Percentiles rank a stretch among this genome's conserved stretches.
These are phyloP conservation scores for Aspergillus costaricaensis DNA, from an alignment of 2,329 filamentous ascomycete species.

Conservation along the genomic window DNA sequence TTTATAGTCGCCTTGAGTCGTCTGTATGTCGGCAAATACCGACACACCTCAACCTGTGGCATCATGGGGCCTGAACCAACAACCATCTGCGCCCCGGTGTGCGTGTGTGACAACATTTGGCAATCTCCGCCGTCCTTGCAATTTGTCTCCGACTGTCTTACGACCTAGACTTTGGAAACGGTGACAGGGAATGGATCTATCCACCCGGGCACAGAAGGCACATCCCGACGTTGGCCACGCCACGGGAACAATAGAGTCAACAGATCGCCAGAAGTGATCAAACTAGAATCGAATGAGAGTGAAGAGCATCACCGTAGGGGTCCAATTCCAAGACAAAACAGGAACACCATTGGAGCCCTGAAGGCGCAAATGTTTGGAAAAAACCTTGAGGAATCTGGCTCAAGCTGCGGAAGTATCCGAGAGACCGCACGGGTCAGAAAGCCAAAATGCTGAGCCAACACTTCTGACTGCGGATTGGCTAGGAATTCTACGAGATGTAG, in stretches of 20 bases:
- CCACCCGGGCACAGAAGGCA: neutral
- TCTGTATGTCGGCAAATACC: neutral
- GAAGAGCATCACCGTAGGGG: neutral
- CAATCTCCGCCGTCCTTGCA: neutral
- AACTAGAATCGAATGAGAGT: constrained; percentile 3
- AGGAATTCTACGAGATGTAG: neutral
- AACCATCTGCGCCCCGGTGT: neutral
- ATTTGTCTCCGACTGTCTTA: neutral
- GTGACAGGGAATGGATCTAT: neutral
- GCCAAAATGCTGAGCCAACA: neutral
- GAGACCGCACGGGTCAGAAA: constrained; percentile 1
- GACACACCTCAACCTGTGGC: neutral
- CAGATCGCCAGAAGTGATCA: neutral
- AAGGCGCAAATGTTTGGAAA: neutral
- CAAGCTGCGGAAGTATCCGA: neutral
- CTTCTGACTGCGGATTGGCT: neutral
- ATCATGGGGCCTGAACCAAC: constrained; percentile 4
- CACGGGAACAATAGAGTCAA: constrained; percentile 2
- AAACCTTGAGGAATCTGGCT: no score
- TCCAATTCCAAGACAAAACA: neutral
- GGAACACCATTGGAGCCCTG: neutral
- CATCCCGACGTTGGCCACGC: neutral
- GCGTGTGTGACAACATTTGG: neutral
- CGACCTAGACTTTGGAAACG: neutral
- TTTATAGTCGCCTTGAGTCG: neutral